Evolutionary conservation across 345 rosid genomes (phyloP).

Genomic region (Hibiscus mutabilis): DNA sequence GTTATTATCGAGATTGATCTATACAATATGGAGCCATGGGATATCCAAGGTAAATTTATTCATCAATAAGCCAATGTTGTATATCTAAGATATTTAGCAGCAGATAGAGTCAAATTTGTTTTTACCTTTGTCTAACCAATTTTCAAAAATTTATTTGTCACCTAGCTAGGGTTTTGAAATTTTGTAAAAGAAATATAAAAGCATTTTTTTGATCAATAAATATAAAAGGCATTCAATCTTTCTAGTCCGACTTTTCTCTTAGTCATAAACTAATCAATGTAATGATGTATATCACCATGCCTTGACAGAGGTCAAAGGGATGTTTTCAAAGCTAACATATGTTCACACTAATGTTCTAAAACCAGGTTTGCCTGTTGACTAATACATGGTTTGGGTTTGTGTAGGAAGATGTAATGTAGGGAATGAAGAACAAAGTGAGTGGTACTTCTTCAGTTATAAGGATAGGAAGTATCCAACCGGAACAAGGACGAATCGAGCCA

Average conservation of each 20-base stretch:
- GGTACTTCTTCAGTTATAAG: slow-evolving; percentile 98
- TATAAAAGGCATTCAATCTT: background rate
- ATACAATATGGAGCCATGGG: slow-evolving; percentile 98
- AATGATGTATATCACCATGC: background rate
- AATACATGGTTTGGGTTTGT: slow-evolving; percentile 2
- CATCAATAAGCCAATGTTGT: background rate
- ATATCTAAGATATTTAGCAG: no score
- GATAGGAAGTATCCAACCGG: slow-evolving; percentile 97
- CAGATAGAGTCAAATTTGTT: no score
- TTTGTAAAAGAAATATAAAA: background rate
- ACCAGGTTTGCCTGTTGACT: background rate
- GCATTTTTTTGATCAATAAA: no score
- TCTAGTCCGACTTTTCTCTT: background rate
- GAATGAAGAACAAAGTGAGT: slow-evolving; percentile 73
- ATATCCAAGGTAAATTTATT: slow-evolving; percentile 61
- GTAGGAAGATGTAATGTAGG: slow-evolving; percentile 78
- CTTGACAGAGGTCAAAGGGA: background rate
- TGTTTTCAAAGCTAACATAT: background rate
- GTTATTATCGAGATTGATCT: slow-evolving; percentile 86
- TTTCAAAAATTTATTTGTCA: no score
- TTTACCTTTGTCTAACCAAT: no score
- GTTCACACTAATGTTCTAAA: background rate
- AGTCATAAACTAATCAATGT: slow-evolving; percentile 8
- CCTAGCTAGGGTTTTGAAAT: slow-evolving; percentile 12
- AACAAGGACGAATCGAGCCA: slow-evolving; percentile 84